Conservation (phyloP, 2,329 filamentous ascomycete species). For the Exserohilum rostratum region DNA sequence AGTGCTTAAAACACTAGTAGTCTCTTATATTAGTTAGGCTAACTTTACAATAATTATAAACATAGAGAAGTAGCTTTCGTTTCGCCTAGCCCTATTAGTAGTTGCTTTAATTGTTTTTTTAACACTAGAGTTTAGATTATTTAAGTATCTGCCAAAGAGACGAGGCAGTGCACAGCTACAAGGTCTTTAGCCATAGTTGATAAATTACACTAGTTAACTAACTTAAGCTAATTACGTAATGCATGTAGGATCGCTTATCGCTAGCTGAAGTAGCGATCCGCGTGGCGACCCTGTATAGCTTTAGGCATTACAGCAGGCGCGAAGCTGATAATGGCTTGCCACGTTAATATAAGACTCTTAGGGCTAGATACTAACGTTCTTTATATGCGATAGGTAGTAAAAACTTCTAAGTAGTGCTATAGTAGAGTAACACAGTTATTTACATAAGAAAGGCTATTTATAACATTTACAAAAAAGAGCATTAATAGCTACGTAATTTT, state of each 20-base stretch:
- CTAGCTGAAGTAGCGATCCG: neutral
- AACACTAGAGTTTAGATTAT: neutral
- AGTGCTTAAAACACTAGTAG: neutral
- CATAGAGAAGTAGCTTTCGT: neutral
- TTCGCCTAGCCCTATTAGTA: neutral
- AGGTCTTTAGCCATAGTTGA: neutral
- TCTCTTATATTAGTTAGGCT: neutral
- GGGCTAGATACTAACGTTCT: neutral
- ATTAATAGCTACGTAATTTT: conserved; percentile 9
- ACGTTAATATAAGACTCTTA: conserved; percentile 2
- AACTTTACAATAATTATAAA: neutral
- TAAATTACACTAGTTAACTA: neutral
- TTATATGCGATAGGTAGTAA: neutral
- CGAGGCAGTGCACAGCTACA: conserved; percentile 1
- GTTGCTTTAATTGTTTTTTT: neutral
- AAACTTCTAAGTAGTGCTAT: conserved; percentile 3
- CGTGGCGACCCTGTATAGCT: conserved; percentile 6
- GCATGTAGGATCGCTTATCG: neutral
- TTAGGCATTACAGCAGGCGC: conserved; percentile 4
- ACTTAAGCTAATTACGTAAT: neutral
- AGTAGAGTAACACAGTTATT: neutral
- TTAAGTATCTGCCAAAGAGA: neutral
- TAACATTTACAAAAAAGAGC: conserved; percentile 5
- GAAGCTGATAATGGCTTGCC: neutral
- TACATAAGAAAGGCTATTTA: conserved; percentile 1